Evolutionary conservation across 441 rosid genomes (phyloP), one percentile per base, ranked within the genome.

Genomic region (Gossypium trilobum): DNA sequence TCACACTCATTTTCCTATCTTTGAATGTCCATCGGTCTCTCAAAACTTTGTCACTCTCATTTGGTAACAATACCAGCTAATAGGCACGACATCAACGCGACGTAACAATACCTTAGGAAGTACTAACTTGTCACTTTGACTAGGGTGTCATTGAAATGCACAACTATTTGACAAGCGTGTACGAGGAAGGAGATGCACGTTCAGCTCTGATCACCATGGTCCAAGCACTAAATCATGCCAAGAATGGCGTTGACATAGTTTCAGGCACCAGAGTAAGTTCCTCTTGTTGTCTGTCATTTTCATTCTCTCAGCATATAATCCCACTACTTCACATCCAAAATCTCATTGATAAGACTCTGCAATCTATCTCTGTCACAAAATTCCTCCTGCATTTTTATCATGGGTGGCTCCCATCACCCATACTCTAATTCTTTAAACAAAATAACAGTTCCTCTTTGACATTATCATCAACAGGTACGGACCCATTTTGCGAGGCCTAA

Each of bases 401-500:
- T n/a, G 54, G 17, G 54, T 48, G 54, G 54, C 6, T n/a, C 17
- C 44, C 27, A 13, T n/a, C 6, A 13, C 0, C 44, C 27, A 22
- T n/a, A 17, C 10, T 6, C n/a, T 20, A 44, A 5, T 44, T 11
- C 60, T 17, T 19, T 3, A 62, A 64, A 64, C 31, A 20, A 4
- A 19, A 63, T 10, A 39, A 52, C 22, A 23, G 10, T 67, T 68
- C 33, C 22, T 23, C 3, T 56, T 20, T 59, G 70, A 4, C 73
- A 27, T 20, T 31, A 55, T 55, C 59, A 55, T 56, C 4, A 50
- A 68, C 83, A 89, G 93, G 90, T 87, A 39, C 63, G 91, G 39
- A 87, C 93, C 73, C 93, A 89, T 77, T 89, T 89, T 66, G 91
- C 91, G 46, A 82, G 89, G 80, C 93, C 93, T 6, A 89, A 86